phyloP scores from a whole-genome alignment of 2,329 filamentous ascomycete species.

The Dactylellina cionopaga region DNA sequence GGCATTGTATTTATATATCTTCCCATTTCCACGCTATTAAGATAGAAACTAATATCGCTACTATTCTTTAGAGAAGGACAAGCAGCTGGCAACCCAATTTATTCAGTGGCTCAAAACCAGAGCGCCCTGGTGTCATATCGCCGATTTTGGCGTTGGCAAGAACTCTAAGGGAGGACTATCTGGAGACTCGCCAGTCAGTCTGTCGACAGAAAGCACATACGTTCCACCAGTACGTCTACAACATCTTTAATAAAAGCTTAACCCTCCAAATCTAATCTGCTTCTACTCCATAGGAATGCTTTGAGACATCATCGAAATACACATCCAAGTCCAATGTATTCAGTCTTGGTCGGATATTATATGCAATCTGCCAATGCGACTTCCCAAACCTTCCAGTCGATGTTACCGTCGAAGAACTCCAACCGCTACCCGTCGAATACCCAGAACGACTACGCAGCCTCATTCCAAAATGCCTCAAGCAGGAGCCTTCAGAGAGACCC shows the following conservation, averaged over 20 bases:
- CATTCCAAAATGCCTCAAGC: slow-evolving; percentile 49
- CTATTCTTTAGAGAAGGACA: slow-evolving; percentile 43
- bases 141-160: slow-evolving; percentile 51
- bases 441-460: slow-evolving; percentile 40
- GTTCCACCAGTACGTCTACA: slow-evolving; percentile 42
- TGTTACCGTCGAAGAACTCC: slow-evolving; percentile 35
- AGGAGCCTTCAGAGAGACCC: slow-evolving; percentile 39
- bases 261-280: neutral
- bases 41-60: slow-evolving; percentile 10
- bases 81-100: slow-evolving; percentile 43
- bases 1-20: neutral
- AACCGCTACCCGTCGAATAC: slow-evolving; percentile 48
- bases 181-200: slow-evolving; percentile 37
- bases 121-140: slow-evolving; percentile 50
- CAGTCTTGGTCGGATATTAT: slow-evolving; percentile 45
- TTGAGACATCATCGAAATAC: slow-evolving; percentile 25
- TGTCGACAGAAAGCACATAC: slow-evolving; percentile 47
- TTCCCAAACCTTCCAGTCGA: slow-evolving; percentile 42
- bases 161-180: slow-evolving; percentile 45
- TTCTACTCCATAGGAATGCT: slow-evolving; percentile 26
- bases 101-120: slow-evolving; percentile 50
- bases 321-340: slow-evolving; percentile 50
- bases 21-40: neutral
- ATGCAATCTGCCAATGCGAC: slow-evolving; percentile 49
- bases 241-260: neutral